These are phyloP conservation scores for Candolleomyces aberdarensis DNA, from an alignment of 768 basidiomycete species.

Conservation along the genomic window DNA sequence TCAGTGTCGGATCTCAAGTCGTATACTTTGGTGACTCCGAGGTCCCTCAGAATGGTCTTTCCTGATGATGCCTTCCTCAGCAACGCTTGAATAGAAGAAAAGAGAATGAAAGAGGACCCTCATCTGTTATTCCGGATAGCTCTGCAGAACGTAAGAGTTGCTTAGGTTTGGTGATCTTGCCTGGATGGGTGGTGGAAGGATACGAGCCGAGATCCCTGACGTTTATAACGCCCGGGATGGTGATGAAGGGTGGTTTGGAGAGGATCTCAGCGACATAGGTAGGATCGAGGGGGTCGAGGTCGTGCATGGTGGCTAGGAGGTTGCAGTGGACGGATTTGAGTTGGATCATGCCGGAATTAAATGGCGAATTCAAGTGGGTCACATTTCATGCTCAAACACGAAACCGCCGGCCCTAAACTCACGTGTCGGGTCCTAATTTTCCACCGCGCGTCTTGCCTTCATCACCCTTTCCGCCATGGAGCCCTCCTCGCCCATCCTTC, in stretches of 20 bases:
- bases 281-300: constrained; percentile 65
- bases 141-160: constrained; percentile 71
- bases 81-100: not conserved
- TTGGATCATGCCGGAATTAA: not conserved
- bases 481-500: constrained; percentile 54
- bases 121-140: constrained; percentile 62
- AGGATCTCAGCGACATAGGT: constrained; percentile 59
- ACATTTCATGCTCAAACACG: constrained; percentile 24
- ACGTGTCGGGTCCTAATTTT: constrained; percentile 25
- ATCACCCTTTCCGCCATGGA: constrained; percentile 40
- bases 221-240: constrained; percentile 72
- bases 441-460: constrained; percentile 22
- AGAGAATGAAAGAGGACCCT: constrained; percentile 42
- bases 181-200: constrained; percentile 42
- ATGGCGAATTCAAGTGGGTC: constrained; percentile 3
- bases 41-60: constrained; percentile 48
- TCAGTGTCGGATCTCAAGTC: constrained; percentile 81
- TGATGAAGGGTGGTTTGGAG: constrained; percentile 67
- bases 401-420: constrained; percentile 37
- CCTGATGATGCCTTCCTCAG: constrained; percentile 37
- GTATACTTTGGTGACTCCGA: constrained; percentile 68
- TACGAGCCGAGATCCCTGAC: constrained; percentile 70
- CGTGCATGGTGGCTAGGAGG: constrained; percentile 32
- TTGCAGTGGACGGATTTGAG: not conserved
- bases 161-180: constrained; percentile 53